Base-by-base conservation (phyloP, 2,329 filamentous ascomycete genomes). In the Aurifilum marmelostoma region DNA sequence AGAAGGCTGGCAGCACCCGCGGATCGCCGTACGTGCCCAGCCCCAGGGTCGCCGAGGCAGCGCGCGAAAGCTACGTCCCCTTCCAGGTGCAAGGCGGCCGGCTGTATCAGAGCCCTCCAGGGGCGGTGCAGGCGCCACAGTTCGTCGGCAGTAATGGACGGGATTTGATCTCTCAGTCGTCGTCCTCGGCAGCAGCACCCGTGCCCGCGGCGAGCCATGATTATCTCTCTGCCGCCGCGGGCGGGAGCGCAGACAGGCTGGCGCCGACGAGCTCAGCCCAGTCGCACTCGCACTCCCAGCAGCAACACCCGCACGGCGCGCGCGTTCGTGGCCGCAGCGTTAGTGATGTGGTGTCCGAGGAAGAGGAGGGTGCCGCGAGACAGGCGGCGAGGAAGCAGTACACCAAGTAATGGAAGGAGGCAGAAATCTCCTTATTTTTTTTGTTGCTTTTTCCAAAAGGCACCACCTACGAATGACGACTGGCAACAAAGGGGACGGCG, bases 31-130 rank as follows among this genome's bases (percentile, higher is more conserved):
- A 50, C 39, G 27, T 47, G 27, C 61, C 61, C 1, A 69, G 66
- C 32, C 69, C 69, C n/a, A 58, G 69, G 18, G 39, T 71, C 27
- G 67, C 67, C 21, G 69, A 67, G n/a, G 68, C 65, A 8, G 68
- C 66, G 9, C 37, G 54, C 7, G 65, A 70, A 58, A 68, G 68
- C 56, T 68, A 62, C 27, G 62, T 47, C 12, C 56, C 67, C n/a
- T 69, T 63, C 68, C 68, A 63, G 39, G 24, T 63, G n/a, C 56
- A 61, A 12, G 18, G 41, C 65, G 60, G 54, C 8, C 64, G 66
- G n/a, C 8, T 68, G 34, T 50, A 64, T 56, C 37, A 67, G 41
- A 54, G 62, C 43, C 62, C 43, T 21, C n/a, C 66, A 54, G 43
- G 43, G 34, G 27, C 56, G 61, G 27, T 50, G 56, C 27, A 60